Evolutionary conservation across 768 basidiomycete genomes (phyloP).

Genomic region (Calocera cornea): DNA sequence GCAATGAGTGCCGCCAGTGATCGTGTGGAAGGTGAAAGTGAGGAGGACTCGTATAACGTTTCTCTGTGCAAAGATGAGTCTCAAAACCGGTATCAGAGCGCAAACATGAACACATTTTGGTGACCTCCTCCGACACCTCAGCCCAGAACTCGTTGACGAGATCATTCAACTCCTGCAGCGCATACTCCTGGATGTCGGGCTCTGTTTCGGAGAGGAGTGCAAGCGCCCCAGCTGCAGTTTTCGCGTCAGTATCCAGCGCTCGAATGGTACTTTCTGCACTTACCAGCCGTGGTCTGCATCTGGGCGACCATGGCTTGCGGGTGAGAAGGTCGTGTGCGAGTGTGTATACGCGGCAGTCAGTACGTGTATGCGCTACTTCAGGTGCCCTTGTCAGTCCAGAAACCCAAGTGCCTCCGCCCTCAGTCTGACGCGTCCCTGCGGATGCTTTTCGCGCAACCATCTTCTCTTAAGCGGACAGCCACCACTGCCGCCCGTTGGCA

Average conservation of each 20-base stretch:
- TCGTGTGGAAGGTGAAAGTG: constrained; percentile 58
- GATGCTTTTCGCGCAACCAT: not conserved
- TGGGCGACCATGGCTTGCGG: not conserved
- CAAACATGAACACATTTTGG: constrained; percentile 53
- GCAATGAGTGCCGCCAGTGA: constrained; percentile 79
- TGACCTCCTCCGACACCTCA: constrained; percentile 91
- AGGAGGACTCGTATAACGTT: constrained; percentile 70
- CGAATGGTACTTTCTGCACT: not conserved
- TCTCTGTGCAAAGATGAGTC: constrained; percentile 43
- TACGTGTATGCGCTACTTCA: not conserved
- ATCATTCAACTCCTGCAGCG: constrained; percentile 64
- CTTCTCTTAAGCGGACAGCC: not conserved
- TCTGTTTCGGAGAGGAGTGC: constrained; percentile 82
- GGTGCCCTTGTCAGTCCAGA: not conserved
- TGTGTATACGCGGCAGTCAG: not conserved
- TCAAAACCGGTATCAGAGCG: not conserved
- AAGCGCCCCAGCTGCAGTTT: constrained; percentile 68
- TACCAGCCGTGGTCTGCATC: constrained; percentile 1
- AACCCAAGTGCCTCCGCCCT: not conserved
- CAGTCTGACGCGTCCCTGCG: constrained; percentile 2
- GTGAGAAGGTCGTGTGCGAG: not conserved
- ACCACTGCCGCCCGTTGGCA: not conserved
- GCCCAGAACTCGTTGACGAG: constrained; percentile 95
- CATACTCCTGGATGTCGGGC: constrained; percentile 77
- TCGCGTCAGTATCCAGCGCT: not conserved